Evolutionary conservation across 1,139 yeast genomes (phyloP), one percentile per base, ranked within the genome.

Genomic region (Spencermartinsiella ligniputridi): DNA sequence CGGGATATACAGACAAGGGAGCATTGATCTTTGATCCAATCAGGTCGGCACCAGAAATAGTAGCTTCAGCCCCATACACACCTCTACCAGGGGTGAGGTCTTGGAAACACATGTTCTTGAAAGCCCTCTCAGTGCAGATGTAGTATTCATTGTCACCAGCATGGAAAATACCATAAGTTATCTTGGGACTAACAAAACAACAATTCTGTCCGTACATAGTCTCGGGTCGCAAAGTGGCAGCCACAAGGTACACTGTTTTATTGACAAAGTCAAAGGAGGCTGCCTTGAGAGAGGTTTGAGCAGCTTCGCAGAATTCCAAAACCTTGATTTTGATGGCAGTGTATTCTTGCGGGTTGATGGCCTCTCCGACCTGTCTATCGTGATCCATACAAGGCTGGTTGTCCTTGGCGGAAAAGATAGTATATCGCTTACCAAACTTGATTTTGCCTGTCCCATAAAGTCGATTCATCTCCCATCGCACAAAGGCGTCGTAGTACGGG

Each of bases 381-480:
- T 92, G 99, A 69, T 92, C 98, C 89, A 92, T 90, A 75, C 99
- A 92, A 39, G 98, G 95, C 73, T 92, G 99, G 50, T 97, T 97
- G 69, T 92, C 98, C 71, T 86, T 90, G 63, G 90, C 96, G 35
- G 97, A 90, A 71, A 87, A 92, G 58, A 92, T 88, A 55, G 99
- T 94, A 74, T 89, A 88, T 72, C 99, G 83, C 72, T 92, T 95
- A 66, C 98, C 99, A 59, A 92, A 92, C 74, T 90, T 92, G 70
- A 92, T 89, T 71, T 89, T 92, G 50, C 94, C 95, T 48, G 78
- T 71, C 42, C 79, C 90, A 72, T 82, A 86, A 64, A 94, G 79
- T 64, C 85, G 78, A 71, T 84, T 88, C 78, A 92, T 86, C 69
- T 89, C 96, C 98, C 99, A 92, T 74, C 94, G 81, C 48, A 92